Evolutionary conservation across 441 rosid species (phyloP), one percentile per base, ranked within the genome.

Genomic region (Gossypium schwendimanii): DNA sequence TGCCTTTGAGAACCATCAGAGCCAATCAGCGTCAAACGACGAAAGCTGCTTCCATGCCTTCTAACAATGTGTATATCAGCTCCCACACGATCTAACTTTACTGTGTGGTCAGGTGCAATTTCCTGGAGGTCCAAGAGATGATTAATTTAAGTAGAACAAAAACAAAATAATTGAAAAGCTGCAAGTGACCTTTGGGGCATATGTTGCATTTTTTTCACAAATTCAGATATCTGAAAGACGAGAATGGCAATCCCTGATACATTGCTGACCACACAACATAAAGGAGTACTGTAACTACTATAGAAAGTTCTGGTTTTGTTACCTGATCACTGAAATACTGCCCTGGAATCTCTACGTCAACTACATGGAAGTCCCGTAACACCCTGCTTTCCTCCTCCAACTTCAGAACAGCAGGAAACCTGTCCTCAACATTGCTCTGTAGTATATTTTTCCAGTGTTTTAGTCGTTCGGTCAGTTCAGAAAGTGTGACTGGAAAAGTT

Each of bases 1-100:
- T 93, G 97, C 44, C 90, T 87, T 73, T 91, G 97, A 61, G 97
- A 93, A 75, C 99, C 99, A 84, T 96, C 98, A 6, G 98, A 96
- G 61, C 97, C 98, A 64, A 96, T 91, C 71, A 95, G 81, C 64
- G 98, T 93, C 86, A 95, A 79, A 58, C 98, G 97, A 60, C 98
- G 84, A 89, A 88, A 91, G 77, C 99, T 95, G 89, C 98, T 95
- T 75, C 98, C 99, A 87, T 95, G 99, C 81, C 99, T 91, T 78
- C 98, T 84, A 64, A 95, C 99, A 77, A 91, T 95, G 12, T 91
- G 97, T 80, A 95, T 83, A 81, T 93, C 99, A 77, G 98, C 93
- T 78, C 94, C 99, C 74, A 96, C 86, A 83, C 92, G 85, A 70
- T 96, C 99, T 69, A 96, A 79, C 90, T 91, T 96, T 69, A 93